phyloP scores from a whole-genome alignment of 1,284 basidiomycete species.

The Leccinum ponderosum region DNA sequence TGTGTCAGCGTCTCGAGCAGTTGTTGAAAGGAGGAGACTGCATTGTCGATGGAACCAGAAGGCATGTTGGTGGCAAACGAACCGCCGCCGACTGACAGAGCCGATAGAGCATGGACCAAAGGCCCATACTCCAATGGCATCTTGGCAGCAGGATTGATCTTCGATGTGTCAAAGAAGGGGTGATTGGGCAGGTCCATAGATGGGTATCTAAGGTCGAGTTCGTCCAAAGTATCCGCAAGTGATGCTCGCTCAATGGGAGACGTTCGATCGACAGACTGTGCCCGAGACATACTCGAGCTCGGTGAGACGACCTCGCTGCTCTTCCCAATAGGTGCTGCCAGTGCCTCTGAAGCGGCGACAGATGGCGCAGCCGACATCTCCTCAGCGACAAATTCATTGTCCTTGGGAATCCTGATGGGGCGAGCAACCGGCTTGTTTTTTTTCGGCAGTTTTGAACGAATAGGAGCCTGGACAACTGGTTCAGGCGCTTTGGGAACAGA shows the following conservation, averaged over 20 bases:
- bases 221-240: constrained; percentile 60
- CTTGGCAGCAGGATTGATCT: constrained; percentile 68
- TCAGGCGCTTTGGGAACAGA: constrained; percentile 31
- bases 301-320: constrained; percentile 38
- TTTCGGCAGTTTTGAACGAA: constrained; percentile 78
- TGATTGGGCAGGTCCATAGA: constrained; percentile 64
- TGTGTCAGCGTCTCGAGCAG: constrained; percentile 82
- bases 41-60: constrained; percentile 79
- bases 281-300: constrained; percentile 54
- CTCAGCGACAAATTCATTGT: constrained; percentile 50
- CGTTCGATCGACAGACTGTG: constrained; percentile 55
- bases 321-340: constrained; percentile 38
- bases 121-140: constrained; percentile 80
- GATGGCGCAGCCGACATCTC: constrained; percentile 46
- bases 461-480: constrained; percentile 56
- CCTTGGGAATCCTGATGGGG: constrained; percentile 58
- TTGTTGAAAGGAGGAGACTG: constrained; percentile 83
- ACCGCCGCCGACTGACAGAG: constrained; percentile 81
- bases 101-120: constrained; percentile 79
- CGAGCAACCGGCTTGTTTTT: constrained; percentile 70
- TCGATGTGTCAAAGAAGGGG: constrained; percentile 70
- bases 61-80: constrained; percentile 80
- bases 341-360: constrained; percentile 46
- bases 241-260: constrained; percentile 46
- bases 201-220: constrained; percentile 62